Evolutionary conservation across 225 moss, liverwort and hornwort genomes (phyloP).

Genomic region (Antitrichia curtipendula): DNA sequence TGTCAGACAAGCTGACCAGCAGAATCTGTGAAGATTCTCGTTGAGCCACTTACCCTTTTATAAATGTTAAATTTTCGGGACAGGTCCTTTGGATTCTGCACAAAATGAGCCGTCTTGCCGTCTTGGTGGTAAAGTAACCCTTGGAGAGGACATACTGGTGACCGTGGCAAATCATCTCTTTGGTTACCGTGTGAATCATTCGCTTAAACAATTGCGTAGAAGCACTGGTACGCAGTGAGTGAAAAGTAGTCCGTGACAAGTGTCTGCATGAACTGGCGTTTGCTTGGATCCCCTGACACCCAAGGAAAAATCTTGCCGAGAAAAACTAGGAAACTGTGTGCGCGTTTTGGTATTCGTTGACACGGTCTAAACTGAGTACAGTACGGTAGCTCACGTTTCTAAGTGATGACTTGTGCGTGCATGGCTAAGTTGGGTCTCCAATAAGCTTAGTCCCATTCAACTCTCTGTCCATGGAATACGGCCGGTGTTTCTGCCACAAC

Average conservation of each 20-base stretch:
- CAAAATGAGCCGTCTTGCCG: not conserved
- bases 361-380: not conserved
- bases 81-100: not conserved
- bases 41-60: not conserved
- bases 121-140: not conserved
- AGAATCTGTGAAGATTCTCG: not conserved
- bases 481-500: not conserved
- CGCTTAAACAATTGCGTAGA: too few species aligned
- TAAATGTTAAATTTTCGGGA: not conserved
- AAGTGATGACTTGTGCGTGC: not conserved
- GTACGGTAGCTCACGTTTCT: not conserved
- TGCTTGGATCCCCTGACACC: not conserved
- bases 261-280: not conserved
- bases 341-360: not conserved
- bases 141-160: too few species aligned
- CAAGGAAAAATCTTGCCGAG: not conserved
- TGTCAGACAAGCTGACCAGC: not conserved
- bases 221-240: not conserved
- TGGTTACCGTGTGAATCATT: too few species aligned
- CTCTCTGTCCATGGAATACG: not conserved
- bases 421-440: not conserved
- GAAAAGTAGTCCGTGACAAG: not conserved
- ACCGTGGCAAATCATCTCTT: too few species aligned
- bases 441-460: not conserved
- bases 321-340: not conserved